Conservation (phyloP, 2,329 filamentous ascomycete species). For the Aspergillaceae sp. region DNA sequence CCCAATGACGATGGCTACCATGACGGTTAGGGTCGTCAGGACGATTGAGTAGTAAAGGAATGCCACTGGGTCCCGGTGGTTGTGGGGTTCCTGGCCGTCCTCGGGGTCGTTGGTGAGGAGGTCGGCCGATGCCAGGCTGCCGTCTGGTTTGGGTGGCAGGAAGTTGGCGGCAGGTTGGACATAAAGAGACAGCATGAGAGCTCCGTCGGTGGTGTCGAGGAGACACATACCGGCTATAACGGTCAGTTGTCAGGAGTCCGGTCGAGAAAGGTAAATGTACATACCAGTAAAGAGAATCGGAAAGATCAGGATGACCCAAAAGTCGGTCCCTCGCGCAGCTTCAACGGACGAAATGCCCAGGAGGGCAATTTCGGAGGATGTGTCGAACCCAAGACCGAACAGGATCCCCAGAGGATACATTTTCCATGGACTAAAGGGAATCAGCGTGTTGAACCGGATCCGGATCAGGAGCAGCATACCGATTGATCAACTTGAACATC, state of each 20-base stretch:
- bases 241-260: background rate
- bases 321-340: conserved; percentile 72
- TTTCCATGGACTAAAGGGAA: conserved; percentile 59
- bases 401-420: conserved; percentile 88
- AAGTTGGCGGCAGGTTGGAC: conserved; percentile 46
- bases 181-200: conserved; percentile 91
- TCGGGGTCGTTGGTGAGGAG: conserved; percentile 11
- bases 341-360: conserved; percentile 85
- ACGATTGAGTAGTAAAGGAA: conserved; percentile 92
- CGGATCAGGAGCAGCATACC: conserved; percentile 19
- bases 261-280: conserved; percentile 9
- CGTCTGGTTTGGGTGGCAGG: conserved; percentile 21
- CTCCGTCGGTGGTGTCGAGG: conserved; percentile 84
- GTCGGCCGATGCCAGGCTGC: conserved; percentile 8
- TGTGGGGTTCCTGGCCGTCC: conserved; percentile 5
- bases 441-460: background rate
- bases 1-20: conserved; percentile 78
- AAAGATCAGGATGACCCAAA: conserved; percentile 92
- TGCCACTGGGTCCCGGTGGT: conserved; percentile 71
- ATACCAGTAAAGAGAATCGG: conserved; percentile 77
- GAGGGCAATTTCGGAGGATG: conserved; percentile 85
- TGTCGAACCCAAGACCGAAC: conserved; percentile 91
- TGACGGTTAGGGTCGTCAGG: conserved; percentile 71
- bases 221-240: conserved; percentile 78
- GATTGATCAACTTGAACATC: conserved; percentile 64